Evolutionary conservation across 2,329 filamentous ascomycete genomes (phyloP).

Genomic region (Zymoseptoria brevis): DNA sequence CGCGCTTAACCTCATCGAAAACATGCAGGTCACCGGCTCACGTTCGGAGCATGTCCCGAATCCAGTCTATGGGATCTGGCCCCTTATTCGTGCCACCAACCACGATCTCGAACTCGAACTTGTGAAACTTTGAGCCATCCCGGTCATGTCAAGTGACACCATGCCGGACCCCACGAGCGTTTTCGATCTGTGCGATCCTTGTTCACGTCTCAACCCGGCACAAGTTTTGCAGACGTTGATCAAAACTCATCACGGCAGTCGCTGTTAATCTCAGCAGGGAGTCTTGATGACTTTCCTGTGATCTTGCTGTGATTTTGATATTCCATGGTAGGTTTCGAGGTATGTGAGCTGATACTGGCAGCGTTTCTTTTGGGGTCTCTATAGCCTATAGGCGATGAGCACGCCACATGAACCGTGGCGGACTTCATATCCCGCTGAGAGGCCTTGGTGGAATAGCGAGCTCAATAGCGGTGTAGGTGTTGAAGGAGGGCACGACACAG

Average conservation of each 20-base stretch:
- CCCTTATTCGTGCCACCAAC: background rate
- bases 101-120: background rate
- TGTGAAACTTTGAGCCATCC: background rate
- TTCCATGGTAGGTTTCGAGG: background rate
- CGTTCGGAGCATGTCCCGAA: background rate
- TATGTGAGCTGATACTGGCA: background rate
- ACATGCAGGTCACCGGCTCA: background rate
- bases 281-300: background rate
- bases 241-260: no score
- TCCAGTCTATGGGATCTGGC: background rate
- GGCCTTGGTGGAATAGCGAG: background rate
- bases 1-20: no score
- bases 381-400: background rate
- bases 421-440: background rate
- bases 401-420: background rate
- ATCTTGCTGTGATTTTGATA: background rate
- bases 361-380: background rate
- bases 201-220: background rate
- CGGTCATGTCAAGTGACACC: background rate
- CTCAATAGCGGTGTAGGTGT: no score
- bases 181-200: background rate
- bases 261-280: no score
- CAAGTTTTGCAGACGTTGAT: no score
- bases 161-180: background rate
- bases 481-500: background rate